phyloP scores from a whole-genome alignment of 331 rosid genomes.

The Telfairia occidentalis region DNA sequence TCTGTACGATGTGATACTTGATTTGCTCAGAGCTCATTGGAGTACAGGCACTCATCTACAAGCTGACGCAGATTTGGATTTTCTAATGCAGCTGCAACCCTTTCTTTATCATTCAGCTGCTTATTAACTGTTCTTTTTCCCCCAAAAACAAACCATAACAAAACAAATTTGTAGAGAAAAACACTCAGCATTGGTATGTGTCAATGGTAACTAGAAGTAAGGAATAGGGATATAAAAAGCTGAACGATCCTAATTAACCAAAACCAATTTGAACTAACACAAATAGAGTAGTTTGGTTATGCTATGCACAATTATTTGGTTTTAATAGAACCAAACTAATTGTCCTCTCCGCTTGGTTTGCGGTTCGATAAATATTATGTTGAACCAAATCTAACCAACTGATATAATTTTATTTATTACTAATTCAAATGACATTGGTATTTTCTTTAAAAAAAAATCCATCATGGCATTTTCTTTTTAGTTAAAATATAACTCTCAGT shows the following conservation, averaged over 20 bases:
- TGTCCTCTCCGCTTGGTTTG: not conserved
- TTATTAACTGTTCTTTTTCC: slow-evolving; percentile 53
- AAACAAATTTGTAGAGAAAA: not conserved
- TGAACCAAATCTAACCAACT: not conserved
- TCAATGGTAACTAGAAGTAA: not conserved
- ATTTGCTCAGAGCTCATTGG: slow-evolving; percentile 63
- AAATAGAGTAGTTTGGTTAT: not conserved
- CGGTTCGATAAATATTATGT: not conserved
- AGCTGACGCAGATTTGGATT: slow-evolving; percentile 96
- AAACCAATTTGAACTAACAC: too few species aligned
- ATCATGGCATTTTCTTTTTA: not conserved
- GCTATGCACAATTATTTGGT: not conserved
- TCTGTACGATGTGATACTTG: not conserved
- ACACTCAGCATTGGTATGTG: not conserved
- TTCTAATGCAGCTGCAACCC: slow-evolving; percentile 94
- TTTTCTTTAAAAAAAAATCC: not conserved
- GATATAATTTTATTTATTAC: not conserved
- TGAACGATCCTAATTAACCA: not conserved
- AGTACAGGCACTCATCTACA: slow-evolving; percentile 84
- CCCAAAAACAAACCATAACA: not conserved
- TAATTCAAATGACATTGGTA: not conserved
- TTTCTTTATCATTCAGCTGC: slow-evolving; percentile 90
- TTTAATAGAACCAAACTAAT: not conserved
- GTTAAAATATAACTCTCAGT: not conserved
- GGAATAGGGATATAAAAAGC: not conserved